These are phyloP conservation scores for Aureobasidium sp. DNA, from an alignment of 2,329 filamentous ascomycete genomes.

Conservation along the genomic window DNA sequence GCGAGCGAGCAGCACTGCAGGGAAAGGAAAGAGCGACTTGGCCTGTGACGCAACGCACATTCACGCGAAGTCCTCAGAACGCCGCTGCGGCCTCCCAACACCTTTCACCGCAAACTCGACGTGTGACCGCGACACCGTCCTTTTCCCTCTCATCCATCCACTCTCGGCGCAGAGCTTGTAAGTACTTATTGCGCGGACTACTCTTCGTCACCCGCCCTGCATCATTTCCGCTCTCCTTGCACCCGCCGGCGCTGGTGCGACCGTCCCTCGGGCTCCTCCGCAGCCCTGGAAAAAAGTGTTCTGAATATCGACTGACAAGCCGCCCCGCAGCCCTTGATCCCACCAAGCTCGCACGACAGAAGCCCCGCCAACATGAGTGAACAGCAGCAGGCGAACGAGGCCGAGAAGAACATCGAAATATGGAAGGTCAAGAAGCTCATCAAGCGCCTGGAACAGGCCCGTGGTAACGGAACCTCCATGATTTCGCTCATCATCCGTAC, in stretches of 20 bases:
- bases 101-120: constrained; percentile 14
- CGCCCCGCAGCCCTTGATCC: neutral
- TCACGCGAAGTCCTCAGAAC: constrained; percentile 1
- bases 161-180: constrained; percentile 12
- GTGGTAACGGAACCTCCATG: constrained; percentile 99
- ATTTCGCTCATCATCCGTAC: constrained; percentile 97
- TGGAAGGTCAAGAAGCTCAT: constrained; percentile 99
- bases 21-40: neutral
- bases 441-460: constrained; percentile 92
- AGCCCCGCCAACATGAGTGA: constrained; percentile 67
- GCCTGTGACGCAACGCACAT: neutral
- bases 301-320: constrained; percentile 9
- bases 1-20: neutral
- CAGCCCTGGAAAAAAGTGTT: constrained; percentile 1
- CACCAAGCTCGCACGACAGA: constrained; percentile 15
- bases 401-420: constrained; percentile 92
- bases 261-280: neutral
- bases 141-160: neutral
- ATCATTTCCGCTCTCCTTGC: neutral
- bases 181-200: neutral
- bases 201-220: neutral
- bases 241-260: neutral
- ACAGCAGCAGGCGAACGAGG: constrained; percentile 77
- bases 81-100: neutral
- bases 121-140: constrained; percentile 9